phyloP scores from a whole-genome alignment of 495 filamentous ascomycete species.

The Xylaria intraflava region DNA sequence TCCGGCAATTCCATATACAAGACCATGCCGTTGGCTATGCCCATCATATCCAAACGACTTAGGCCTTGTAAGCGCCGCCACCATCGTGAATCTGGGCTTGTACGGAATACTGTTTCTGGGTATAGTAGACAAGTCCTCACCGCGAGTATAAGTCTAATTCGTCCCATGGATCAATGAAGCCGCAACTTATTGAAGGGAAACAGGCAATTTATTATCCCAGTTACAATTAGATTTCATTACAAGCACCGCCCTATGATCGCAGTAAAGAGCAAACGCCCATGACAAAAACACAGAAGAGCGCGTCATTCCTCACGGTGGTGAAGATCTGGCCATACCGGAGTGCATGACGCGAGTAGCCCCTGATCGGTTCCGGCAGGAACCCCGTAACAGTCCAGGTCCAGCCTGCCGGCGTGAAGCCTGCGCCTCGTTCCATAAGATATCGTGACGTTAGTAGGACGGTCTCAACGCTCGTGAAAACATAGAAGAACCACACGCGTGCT shows the following conservation, averaged over 20 bases:
- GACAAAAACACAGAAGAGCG: slow-evolving; percentile 68
- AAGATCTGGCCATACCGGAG: slow-evolving; percentile 65
- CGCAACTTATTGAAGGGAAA: neutral
- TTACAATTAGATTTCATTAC: neutral
- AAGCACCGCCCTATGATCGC: slow-evolving; percentile 27
- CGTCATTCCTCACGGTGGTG: slow-evolving; percentile 55
- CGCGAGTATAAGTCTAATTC: neutral
- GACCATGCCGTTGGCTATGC: slow-evolving; percentile 22
- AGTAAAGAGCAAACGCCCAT: slow-evolving; percentile 67
- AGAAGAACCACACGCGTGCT: slow-evolving; percentile 50
- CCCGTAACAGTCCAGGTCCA: slow-evolving; percentile 54
- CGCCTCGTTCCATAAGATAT: slow-evolving; percentile 47
- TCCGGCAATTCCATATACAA: slow-evolving; percentile 17
- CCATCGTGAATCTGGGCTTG: slow-evolving; percentile 25
- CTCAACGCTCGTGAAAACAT: slow-evolving; percentile 73
- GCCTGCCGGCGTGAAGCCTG: slow-evolving; percentile 32
- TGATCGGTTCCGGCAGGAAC: slow-evolving; percentile 53
- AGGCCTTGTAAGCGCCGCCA: slow-evolving; percentile 19
- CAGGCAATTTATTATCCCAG: neutral
- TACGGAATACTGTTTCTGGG: too few relatives aligned
- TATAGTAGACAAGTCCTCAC: neutral
- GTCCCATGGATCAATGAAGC: neutral
- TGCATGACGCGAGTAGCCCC: slow-evolving; percentile 50
- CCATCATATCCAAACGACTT: slow-evolving; percentile 28
- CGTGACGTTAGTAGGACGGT: slow-evolving; percentile 61